These are phyloP conservation scores for Salix caprea DNA, from an alignment of 345 rosid species.

Conservation along the genomic window DNA sequence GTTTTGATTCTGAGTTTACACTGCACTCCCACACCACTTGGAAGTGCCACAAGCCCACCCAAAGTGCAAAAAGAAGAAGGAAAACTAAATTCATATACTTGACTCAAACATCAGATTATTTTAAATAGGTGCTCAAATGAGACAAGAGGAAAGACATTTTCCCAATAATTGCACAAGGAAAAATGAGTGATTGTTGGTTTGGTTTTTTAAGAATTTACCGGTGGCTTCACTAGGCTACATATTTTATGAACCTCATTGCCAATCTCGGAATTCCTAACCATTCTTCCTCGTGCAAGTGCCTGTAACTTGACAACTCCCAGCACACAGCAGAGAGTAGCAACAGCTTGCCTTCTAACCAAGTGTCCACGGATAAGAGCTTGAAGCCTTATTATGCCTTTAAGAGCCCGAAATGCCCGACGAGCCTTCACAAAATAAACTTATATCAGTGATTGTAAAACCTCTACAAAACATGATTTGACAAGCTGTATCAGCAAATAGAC, in stretches of 20 bases:
- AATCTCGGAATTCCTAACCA: slow-evolving; percentile 52
- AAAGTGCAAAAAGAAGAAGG: neutral
- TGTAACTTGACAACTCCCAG: slow-evolving; percentile 85
- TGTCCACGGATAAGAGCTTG: slow-evolving; percentile 97
- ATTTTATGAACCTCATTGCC: slow-evolving; percentile 45
- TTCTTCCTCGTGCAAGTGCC: slow-evolving; percentile 64
- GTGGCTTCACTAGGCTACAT: slow-evolving; percentile 27
- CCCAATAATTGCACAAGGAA: neutral
- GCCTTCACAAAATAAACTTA: slow-evolving; percentile 54
- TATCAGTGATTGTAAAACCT: slow-evolving; percentile 25
- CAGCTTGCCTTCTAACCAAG: slow-evolving; percentile 88
- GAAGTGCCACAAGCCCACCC: neutral
- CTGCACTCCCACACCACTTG: neutral
- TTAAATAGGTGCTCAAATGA: neutral
- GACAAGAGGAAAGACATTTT: neutral
- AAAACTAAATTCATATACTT: neutral
- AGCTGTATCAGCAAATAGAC: neutral
- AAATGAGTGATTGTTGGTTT: neutral
- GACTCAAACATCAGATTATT: neutral
- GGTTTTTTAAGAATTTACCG: slow-evolving; percentile 41
- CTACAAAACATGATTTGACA: slow-evolving; percentile 4
- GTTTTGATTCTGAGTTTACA: neutral
- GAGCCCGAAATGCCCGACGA: slow-evolving; percentile 86
- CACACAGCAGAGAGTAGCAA: slow-evolving; percentile 65
- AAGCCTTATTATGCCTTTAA: slow-evolving; percentile 94